Percentiles rank a stretch among this genome's conserved stretches.
These are phyloP conservation scores for Xylariaceae sp. DNA, from an alignment of 2,329 filamentous ascomycete genomes.

Conservation along the genomic window DNA sequence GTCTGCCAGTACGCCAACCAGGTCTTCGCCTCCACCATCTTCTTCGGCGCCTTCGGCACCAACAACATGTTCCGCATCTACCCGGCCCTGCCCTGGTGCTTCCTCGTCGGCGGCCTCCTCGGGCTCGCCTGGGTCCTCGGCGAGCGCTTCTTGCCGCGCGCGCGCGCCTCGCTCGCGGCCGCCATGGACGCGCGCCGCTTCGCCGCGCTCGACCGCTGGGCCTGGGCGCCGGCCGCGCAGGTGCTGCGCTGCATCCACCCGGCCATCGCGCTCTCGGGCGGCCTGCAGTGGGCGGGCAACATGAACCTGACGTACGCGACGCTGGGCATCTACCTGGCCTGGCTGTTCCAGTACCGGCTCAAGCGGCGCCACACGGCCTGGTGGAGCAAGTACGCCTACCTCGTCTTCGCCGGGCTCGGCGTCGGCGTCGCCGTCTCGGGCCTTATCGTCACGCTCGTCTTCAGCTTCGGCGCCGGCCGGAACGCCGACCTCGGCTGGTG, in stretches of 20 bases:
- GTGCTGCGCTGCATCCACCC: slow-evolving; percentile 35
- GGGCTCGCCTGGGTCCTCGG: slow-evolving; percentile 25
- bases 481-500: slow-evolving; percentile 34
- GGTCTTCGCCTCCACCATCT: slow-evolving; percentile 26
- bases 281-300: slow-evolving; percentile 35
- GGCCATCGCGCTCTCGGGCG: slow-evolving; percentile 32
- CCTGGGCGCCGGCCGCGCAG: slow-evolving; percentile 29
- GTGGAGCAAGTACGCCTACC: slow-evolving; percentile 42
- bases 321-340: slow-evolving; percentile 32
- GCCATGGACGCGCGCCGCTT: slow-evolving; percentile 25
- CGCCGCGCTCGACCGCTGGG: slow-evolving; percentile 26
- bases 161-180: slow-evolving; percentile 24
- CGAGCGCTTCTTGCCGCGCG: slow-evolving; percentile 25
- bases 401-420: slow-evolving; percentile 33
- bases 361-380: slow-evolving; percentile 29
- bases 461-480: slow-evolving; percentile 35
- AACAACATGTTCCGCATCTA: slow-evolving; percentile 33
- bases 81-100: slow-evolving; percentile 36
- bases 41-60: slow-evolving; percentile 30
- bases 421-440: slow-evolving; percentile 34
- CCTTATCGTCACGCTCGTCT: slow-evolving; percentile 35
- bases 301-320: slow-evolving; percentile 37
- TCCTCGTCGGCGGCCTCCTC: slow-evolving; percentile 31
- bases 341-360: slow-evolving; percentile 37
- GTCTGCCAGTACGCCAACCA: slow-evolving; percentile 21